A percentile compares a stretch with the other conserved stretches of the same genome.
Conservation (phyloP, 192 early-diverging fungal species). For the Linnemannia exigua region DNA sequence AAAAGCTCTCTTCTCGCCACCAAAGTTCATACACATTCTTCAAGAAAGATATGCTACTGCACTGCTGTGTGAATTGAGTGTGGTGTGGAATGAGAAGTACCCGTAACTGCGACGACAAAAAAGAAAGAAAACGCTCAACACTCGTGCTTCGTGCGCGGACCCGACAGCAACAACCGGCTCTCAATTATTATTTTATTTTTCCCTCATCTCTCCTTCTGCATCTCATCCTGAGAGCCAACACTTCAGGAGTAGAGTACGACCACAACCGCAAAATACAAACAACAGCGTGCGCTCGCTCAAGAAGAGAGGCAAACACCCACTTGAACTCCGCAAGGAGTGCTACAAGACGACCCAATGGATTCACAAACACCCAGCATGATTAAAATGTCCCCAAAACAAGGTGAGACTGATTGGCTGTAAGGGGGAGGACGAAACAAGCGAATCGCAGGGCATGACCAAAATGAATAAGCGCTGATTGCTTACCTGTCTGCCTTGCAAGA, state of each 20-base stretch:
- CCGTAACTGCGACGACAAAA: too few relatives aligned
- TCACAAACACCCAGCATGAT: not conserved
- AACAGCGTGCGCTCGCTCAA: too few relatives aligned
- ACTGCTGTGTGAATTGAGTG: not conserved
- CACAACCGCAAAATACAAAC: too few relatives aligned
- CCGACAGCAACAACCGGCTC: not conserved
- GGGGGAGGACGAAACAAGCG: not conserved
- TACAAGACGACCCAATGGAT: not conserved
- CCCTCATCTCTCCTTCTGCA: not conserved
- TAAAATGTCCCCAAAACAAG: not conserved
- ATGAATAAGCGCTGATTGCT: not conserved
- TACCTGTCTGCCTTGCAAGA: not conserved
- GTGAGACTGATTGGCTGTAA: not conserved
- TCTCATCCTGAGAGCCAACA: not conserved
- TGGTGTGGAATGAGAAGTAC: not conserved
- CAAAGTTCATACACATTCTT: not conserved
- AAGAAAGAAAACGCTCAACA: not conserved
- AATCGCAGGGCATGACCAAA: not conserved
- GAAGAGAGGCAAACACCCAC: not conserved
- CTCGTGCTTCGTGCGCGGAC: not conserved
- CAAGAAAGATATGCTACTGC: not conserved
- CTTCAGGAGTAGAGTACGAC: too few relatives aligned
- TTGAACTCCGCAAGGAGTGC: not conserved
- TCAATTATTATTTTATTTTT: too few relatives aligned
- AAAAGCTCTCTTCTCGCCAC: not conserved